A percentile compares a stretch with the other conserved stretches of the same genome.
phyloP scores from a whole-genome alignment of 345 rosid genomes.

The Lepidium sativum region DNA sequence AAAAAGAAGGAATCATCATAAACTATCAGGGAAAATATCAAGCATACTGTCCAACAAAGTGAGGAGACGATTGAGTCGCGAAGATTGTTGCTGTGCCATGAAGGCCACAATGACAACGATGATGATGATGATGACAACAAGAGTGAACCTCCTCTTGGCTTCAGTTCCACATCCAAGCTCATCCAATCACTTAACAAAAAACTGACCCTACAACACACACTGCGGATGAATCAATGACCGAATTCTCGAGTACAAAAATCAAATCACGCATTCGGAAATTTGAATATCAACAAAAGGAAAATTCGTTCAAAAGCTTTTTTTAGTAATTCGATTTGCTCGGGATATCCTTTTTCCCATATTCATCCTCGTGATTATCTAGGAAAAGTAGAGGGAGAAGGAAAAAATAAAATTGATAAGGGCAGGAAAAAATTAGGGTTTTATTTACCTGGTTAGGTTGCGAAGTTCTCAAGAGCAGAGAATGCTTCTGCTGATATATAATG shows the following conservation, averaged over 20 bases:
- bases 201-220: conserved; percentile 16
- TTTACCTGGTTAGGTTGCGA: conserved; percentile 26
- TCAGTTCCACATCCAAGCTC: conserved; percentile 36
- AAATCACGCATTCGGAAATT: conserved; percentile 12
- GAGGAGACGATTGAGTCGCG: conserved; percentile 92
- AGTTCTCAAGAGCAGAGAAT: conserved; percentile 13
- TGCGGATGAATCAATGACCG: neutral
- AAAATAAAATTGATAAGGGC: neutral
- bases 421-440: conserved; percentile 20
- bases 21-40: conserved; percentile 23
- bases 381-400: neutral
- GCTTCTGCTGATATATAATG: conserved; percentile 27
- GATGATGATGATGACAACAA: conserved; percentile 26
- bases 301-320: conserved; percentile 7
- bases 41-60: conserved; percentile 97
- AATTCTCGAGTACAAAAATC: neutral
- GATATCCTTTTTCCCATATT: conserved; percentile 7
- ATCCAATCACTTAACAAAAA: conserved; percentile 29
- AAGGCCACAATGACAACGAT: conserved; percentile 13
- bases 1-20: neutral
- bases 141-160: conserved; percentile 19
- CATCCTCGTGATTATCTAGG: conserved; percentile 6
- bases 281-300: neutral
- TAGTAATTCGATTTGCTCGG: conserved; percentile 25
- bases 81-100: conserved; percentile 98